Evolutionary conservation across 129 eudicot genomes (phyloP).

Genomic region (Ambrosia artemisiifolia): DNA sequence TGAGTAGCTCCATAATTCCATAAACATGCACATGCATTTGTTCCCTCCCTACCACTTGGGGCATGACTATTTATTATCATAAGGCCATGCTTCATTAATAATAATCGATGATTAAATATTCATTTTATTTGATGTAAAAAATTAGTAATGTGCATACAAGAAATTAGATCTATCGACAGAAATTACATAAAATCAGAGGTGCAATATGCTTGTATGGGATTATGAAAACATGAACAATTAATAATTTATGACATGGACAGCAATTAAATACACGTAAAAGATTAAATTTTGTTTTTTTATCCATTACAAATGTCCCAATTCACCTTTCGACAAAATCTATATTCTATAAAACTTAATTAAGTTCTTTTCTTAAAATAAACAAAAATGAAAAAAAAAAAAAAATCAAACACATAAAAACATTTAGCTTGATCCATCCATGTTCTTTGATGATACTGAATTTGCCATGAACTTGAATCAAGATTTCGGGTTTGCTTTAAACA

Average conservation of each 20-base stretch:
- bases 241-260: constrained; percentile 2
- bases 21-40: constrained; percentile 59
- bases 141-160: neutral
- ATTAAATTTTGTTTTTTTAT: constrained; percentile 46
- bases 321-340: constrained; percentile 40
- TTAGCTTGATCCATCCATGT: constrained; percentile 44
- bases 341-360: constrained; percentile 40
- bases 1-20: constrained; percentile 30
- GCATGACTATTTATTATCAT: constrained; percentile 31
- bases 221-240: neutral
- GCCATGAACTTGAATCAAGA: constrained; percentile 34
- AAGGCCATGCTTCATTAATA: constrained; percentile 28
- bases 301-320: constrained; percentile 57
- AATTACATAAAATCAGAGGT: neutral
- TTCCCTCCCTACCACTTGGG: constrained; percentile 51
- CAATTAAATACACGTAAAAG: neutral
- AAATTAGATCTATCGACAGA: neutral
- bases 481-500: constrained; percentile 32
- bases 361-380: neutral
- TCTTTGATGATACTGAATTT: constrained; percentile 15
- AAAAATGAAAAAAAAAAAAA: constrained; percentile 34
- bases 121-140: constrained; percentile 6
- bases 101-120: constrained; percentile 12
- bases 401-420: constrained; percentile 42
- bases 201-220: neutral